Evolutionary conservation across 2,329 filamentous ascomycete genomes (phyloP).

Genomic region (Hymenoscyphus salicellus): DNA sequence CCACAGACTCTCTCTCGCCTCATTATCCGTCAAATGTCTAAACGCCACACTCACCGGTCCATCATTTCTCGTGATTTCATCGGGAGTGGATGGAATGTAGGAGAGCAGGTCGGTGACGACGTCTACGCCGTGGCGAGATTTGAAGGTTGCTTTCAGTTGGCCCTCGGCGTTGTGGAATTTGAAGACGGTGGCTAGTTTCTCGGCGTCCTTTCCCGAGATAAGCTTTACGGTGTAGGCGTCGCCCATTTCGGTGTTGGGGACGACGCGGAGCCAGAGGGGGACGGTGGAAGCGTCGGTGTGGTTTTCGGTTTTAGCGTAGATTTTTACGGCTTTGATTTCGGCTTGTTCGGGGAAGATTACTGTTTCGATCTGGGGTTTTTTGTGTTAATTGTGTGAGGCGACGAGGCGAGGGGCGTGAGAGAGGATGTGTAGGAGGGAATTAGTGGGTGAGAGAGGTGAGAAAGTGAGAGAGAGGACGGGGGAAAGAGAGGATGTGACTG

Average conservation of each 20-base stretch:
- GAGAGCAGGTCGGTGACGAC: not conserved
- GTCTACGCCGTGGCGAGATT: not conserved
- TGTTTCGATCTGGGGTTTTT: not conserved
- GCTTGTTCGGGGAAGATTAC: conserved; percentile 3
- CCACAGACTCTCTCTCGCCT: not conserved
- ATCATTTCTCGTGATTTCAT: not conserved
- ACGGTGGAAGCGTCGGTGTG: not conserved
- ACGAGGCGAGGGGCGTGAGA: no score
- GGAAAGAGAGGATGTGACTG: no score
- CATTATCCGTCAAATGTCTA: not conserved
- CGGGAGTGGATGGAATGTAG: not conserved
- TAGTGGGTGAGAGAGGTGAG: no score
- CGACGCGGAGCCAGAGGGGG: not conserved
- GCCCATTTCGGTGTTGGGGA: not conserved
- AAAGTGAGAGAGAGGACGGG: no score
- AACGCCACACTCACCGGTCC: not conserved
- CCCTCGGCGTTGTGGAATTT: not conserved
- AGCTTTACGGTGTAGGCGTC: not conserved
- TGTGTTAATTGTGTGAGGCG: not conserved
- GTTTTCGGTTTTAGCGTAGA: not conserved
- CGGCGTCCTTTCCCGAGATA: not conserved
- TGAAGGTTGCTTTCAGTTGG: not conserved
- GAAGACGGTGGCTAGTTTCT: not conserved
- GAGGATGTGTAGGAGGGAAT: not conserved
- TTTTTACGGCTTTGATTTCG: not conserved